Percentiles rank a stretch among this genome's conserved stretches.
Evolutionary conservation across 2,329 filamentous ascomycete species (phyloP).

Genomic region (Hymenoscyphus fraxineus): DNA sequence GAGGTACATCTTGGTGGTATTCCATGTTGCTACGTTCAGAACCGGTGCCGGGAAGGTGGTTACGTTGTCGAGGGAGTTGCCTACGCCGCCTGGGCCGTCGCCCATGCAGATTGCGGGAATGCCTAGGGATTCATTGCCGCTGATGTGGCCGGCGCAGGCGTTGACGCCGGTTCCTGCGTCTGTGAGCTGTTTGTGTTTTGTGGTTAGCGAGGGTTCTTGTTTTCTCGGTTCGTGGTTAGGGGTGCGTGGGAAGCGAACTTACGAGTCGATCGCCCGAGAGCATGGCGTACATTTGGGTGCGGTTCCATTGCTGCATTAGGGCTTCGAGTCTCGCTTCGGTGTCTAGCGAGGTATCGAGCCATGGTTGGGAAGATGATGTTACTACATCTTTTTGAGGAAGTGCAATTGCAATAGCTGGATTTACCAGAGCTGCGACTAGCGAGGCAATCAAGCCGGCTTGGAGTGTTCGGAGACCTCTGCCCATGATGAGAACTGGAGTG

Average conservation of each 20-base stretch:
- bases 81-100: conserved; percentile 30
- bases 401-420: not conserved
- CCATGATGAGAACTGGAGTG: not conserved
- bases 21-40: conserved; percentile 31
- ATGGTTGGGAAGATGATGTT: conserved; percentile 4
- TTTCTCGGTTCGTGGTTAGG: not conserved
- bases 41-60: conserved; percentile 31
- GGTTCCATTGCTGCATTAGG: conserved; percentile 16
- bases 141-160: not conserved
- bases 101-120: conserved; percentile 30
- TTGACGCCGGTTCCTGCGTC: not conserved
- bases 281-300: conserved; percentile 16
- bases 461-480: not conserved
- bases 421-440: not conserved
- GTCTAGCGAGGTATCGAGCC: conserved; percentile 14
- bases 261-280: conserved; percentile 19
- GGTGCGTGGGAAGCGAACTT: not conserved
- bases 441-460: not conserved
- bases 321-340: conserved; percentile 14
- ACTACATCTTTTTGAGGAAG: too few species aligned
- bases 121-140: conserved; percentile 13
- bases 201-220: not conserved
- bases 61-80: conserved; percentile 21
- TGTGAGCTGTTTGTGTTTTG: not conserved
- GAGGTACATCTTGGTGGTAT: conserved; percentile 20